Base-by-base conservation (phyloP, 495 filamentous ascomycete species). In the Penicillium taxi region DNA sequence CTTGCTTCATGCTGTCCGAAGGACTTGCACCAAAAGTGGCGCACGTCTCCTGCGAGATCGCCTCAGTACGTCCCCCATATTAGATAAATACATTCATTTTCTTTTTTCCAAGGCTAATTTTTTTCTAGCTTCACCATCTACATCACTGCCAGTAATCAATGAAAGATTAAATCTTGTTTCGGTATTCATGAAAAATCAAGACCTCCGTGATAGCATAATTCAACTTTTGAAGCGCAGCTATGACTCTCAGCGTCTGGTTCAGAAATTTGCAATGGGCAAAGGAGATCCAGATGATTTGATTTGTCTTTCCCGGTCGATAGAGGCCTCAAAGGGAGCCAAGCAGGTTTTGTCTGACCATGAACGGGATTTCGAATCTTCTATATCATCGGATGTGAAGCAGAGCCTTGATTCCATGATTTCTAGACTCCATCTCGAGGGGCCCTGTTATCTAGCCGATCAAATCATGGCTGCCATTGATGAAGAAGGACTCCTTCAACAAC, bases 251-350 rank as follows among this genome's bases (percentile, higher is more conserved):
- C 82, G 93, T 5, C 70, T 96, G 23, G 77, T 95, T 1, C 90
- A 96, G 52, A 94, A 87, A 43, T 95, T 99, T 47, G 81, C 90
- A 2, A 67, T 96, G 6, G 88, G 88, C 11, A 75, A 84, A 32
- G 91, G 90, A n/a, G 86, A 95, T 45, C 69, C 90, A n/a, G 90
- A 96, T 56, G 91, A 96, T 52, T 67, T 99, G 16, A 67, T 96
- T 12, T 78, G 74, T 14, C 69, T 99, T 9, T 84, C 84, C 3
- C 77, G 73, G 35, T 93, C 91, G 0, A 83, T 96, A 39, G 67
- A 79, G 37, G 82, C 84, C 4, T 89, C 87, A 2, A 70, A 78
- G 20, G 72, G 81, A 5, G 79, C 96, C 26, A 72, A 72, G 19
- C 52, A 64, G 23, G 47, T 74, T 1, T 47, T 84, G 12, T 48